Conservation (phyloP, 306 rosid species). For the Dalbergia oliveri region DNA sequence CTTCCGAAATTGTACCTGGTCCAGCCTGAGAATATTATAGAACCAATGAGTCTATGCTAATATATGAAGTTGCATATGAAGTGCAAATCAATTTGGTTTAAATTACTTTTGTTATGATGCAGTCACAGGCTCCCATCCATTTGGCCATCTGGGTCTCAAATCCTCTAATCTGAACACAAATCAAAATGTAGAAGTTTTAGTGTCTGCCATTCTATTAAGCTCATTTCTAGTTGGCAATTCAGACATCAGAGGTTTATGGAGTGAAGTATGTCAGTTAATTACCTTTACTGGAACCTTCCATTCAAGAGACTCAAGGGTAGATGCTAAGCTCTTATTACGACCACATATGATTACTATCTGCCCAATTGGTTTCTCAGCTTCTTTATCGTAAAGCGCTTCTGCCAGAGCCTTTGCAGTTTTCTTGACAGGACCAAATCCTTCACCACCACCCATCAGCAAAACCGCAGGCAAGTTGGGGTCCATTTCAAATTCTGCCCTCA, state of each 20-base stretch:
- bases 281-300: constrained; percentile 96
- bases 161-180: constrained; percentile 74
- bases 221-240: constrained; percentile 2
- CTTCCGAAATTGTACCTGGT: constrained; percentile 99
- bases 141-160: constrained; percentile 91
- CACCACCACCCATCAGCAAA: constrained; percentile 98
- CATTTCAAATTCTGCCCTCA: constrained; percentile 88
- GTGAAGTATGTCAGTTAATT: constrained; percentile 30
- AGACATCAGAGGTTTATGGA: constrained; percentile 25
- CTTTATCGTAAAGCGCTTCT: constrained; percentile 74
- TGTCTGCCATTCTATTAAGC: constrained; percentile 11
- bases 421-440: constrained; percentile 99
- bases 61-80: constrained; percentile 3
- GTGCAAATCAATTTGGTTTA: background rate
- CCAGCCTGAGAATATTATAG: constrained; percentile 74
- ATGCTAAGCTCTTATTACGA: constrained; percentile 71
- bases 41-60: constrained; percentile 38
- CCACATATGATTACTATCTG: constrained; percentile 88
- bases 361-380: constrained; percentile 74
- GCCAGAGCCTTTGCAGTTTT: constrained; percentile 94
- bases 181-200: constrained; percentile 40
- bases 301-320: constrained; percentile 68
- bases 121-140: constrained; percentile 99
- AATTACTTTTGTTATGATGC: constrained; percentile 95
- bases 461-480: constrained; percentile 89